A percentile compares a stretch with the other conserved stretches of the same genome.
Evolutionary conservation across 805 yeast genomes (phyloP).

Genomic region (Saccharomycopsis amapae): DNA sequence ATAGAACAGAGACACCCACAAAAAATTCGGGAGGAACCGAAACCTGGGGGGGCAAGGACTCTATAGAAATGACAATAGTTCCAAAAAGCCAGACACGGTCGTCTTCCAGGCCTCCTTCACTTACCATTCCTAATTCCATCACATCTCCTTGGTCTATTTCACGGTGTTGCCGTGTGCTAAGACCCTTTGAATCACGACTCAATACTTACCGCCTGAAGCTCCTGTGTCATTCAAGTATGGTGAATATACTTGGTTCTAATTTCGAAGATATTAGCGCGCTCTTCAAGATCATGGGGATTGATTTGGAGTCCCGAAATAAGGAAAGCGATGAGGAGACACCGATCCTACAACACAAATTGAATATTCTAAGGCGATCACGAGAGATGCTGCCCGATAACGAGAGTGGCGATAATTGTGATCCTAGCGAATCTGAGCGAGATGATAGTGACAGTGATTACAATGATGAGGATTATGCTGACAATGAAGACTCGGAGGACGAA

Average conservation of each 20-base stretch:
- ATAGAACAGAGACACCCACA: too few species aligned
- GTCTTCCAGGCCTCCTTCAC: too few species aligned
- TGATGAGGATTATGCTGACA: constrained; percentile 1
- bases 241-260: too few species aligned
- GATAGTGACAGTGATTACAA: background rate
- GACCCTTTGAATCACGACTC: background rate
- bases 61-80: too few species aligned
- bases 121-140: too few species aligned
- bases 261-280: too few species aligned
- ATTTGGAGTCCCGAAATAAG: background rate
- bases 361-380: constrained; percentile 16
- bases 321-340: background rate
- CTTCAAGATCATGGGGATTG: background rate
- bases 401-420: background rate
- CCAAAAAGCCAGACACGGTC: too few species aligned
- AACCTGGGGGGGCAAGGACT: too few species aligned
- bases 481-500: constrained; percentile 3
- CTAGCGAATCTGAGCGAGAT: constrained; percentile 1
- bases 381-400: constrained; percentile 6
- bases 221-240: too few species aligned
- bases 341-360: constrained; percentile 17
- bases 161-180: background rate
- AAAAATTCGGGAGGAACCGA: too few species aligned
- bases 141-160: too few species aligned
- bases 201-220: too few species aligned